A percentile compares a stretch with the other conserved stretches of the same genome.
Conservation (phyloP, 1,284 basidiomycete genomes). For the Takashimella koratensis region DNA sequence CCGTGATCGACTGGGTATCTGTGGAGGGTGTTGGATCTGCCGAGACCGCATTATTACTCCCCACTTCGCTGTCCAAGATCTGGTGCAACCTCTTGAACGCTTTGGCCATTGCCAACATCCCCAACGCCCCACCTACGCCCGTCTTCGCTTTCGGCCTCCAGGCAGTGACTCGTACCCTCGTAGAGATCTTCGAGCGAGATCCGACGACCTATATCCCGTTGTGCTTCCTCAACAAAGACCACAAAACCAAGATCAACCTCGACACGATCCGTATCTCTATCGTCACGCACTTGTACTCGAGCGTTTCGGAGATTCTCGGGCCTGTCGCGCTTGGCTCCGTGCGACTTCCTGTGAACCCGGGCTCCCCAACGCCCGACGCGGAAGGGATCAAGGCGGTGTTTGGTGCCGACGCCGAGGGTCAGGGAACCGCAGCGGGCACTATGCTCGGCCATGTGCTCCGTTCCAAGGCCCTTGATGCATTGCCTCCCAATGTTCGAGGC, state of each 20-base stretch:
- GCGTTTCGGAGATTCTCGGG: conserved; percentile 21
- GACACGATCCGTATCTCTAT: conserved; percentile 21
- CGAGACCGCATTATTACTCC: conserved; percentile 22
- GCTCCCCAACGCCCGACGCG: neutral
- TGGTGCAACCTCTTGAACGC: conserved; percentile 40
- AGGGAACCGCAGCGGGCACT: conserved; percentile 19
- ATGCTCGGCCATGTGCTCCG: conserved; percentile 32
- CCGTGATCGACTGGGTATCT: conserved; percentile 21
- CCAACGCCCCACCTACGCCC: conserved; percentile 13
- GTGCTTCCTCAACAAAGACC: conserved; percentile 18
- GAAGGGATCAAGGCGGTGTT: neutral
- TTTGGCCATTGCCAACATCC: conserved; percentile 12
- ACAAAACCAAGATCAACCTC: conserved; percentile 11
- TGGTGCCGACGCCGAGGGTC: conserved; percentile 12
- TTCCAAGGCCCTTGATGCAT: conserved; percentile 10
- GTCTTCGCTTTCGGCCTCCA: conserved; percentile 22
- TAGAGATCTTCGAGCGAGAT: conserved; percentile 29
- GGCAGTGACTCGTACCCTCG: conserved; percentile 20
- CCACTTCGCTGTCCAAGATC: conserved; percentile 21
- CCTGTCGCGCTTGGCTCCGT: conserved; percentile 12
- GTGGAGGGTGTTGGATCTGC: neutral
- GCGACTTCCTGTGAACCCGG: neutral
- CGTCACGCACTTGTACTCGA: conserved; percentile 21
- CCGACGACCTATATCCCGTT: conserved; percentile 35
- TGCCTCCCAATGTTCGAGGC: conserved; percentile 6